Evolutionary conservation across 164 flowering plant species (phyloP), one percentile per base, ranked within the genome.

Genomic region (Annona cherimola): DNA sequence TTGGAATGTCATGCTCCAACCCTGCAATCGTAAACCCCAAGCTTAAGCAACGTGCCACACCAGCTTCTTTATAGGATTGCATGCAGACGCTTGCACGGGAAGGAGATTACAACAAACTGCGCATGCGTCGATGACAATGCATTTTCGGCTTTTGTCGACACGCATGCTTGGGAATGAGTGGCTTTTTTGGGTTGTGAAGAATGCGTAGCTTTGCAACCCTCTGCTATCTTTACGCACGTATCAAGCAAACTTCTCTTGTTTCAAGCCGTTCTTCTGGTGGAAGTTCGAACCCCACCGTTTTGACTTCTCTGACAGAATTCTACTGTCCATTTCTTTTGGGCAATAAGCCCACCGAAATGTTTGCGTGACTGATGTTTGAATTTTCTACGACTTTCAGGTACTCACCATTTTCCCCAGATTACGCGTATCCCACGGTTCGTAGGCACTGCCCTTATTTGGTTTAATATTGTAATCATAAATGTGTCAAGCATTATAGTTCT

Each of bases 371-470:
- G 44, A 7, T 35, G 12, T 64, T 64, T 18, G 4, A 4, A 42
- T 41, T 12, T 7, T 64, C 45, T 39, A 12, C 18, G 4, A 64
- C 40, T 64, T 40, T 64, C 87, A 90, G 95, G 88, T 90, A 86
- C 82, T 81, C 95, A 61, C 73, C 88, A 6, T 91, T 86, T 83
- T 88, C 93, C 42, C 81, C 89, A 1, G 96, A 91, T 66, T 91
- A 89, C 87, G 78, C 83, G 43, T 91, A 91, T 68, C 90, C 90
- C 11, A 80, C 89, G 96, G 96, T 90, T 71, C 63, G 89, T 83
- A 71, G 74, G 12, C 3, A 8, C 14, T 14, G 44, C 8, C 3
- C n/a, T 43, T 41, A 18, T 20, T 62, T 4, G 1, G 9, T 62
- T 62, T 62, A 50, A 50, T 9, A 50, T 50, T 11, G 35, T 26